Conservation (phyloP, 2,329 filamentous ascomycete species). For the Aspergillus transmontanensis region DNA sequence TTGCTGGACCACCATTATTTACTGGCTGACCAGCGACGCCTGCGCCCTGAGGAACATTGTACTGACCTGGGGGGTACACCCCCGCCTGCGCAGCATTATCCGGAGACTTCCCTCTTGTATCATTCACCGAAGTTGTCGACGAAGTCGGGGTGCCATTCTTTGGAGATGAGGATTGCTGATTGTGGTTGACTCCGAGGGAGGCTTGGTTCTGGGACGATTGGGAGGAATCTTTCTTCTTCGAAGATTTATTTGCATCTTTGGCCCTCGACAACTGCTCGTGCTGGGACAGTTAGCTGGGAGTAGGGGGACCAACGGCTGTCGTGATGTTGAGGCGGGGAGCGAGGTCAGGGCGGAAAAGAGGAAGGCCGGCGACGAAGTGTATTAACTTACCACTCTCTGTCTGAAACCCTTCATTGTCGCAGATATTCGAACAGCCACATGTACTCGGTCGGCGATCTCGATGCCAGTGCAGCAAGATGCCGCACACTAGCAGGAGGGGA, state of each 20-base stretch:
- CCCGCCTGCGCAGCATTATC: slow-evolving; percentile 39
- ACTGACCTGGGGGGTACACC: slow-evolving; percentile 38
- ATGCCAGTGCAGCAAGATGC: slow-evolving; percentile 39
- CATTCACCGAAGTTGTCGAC: slow-evolving; percentile 83
- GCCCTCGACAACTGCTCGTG: slow-evolving; percentile 86
- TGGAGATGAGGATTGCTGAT: slow-evolving; percentile 62
- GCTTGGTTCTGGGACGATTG: slow-evolving; percentile 77
- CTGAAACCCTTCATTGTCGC: slow-evolving; percentile 93
- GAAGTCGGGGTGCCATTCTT: slow-evolving; percentile 78
- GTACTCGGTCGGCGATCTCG: slow-evolving; percentile 34
- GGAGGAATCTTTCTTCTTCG: slow-evolving; percentile 59
- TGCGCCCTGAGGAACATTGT: slow-evolving; percentile 41
- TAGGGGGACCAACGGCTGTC: background rate
- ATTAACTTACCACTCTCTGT: slow-evolving; percentile 84
- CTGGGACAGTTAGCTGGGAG: slow-evolving; percentile 46
- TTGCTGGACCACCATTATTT: slow-evolving; percentile 56
- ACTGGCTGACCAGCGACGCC: slow-evolving; percentile 35
- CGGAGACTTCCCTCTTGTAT: slow-evolving; percentile 77
- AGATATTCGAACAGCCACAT: slow-evolving; percentile 36
- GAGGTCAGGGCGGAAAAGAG: slow-evolving; percentile 27
- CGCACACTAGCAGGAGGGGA: slow-evolving; percentile 39
- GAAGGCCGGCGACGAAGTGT: slow-evolving; percentile 12
- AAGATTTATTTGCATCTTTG: slow-evolving; percentile 83
- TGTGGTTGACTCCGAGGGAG: slow-evolving; percentile 47
- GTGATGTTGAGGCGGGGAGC: slow-evolving; percentile 8